A percentile compares a stretch with the other conserved stretches of the same genome.
Evolutionary conservation across 177 flowering plant genomes (phyloP).

Genomic region (Vitis hybrid): DNA sequence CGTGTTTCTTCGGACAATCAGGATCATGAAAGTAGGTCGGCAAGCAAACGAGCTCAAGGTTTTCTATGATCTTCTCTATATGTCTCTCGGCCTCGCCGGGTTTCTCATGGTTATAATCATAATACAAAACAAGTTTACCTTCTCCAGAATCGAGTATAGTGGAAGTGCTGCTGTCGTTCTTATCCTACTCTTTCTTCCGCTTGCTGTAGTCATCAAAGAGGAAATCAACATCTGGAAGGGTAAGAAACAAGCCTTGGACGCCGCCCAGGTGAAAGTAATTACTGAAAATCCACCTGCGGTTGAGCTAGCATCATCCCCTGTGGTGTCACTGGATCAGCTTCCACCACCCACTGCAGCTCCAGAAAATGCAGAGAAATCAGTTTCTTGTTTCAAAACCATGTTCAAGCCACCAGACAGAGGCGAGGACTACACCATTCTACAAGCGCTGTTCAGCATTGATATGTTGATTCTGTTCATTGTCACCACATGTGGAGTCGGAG

Average conservation of each 20-base stretch:
- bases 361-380: background rate
- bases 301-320: background rate
- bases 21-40: slow-evolving; percentile 30
- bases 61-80: slow-evolving; percentile 29
- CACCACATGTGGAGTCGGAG: slow-evolving; percentile 37
- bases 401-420: slow-evolving; percentile 41
- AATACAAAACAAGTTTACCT: slow-evolving; percentile 23
- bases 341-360: background rate
- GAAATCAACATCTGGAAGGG: slow-evolving; percentile 17
- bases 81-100: slow-evolving; percentile 38
- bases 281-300: slow-evolving; percentile 6
- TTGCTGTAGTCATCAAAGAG: slow-evolving; percentile 24
- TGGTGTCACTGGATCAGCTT: background rate
- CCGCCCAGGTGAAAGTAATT: background rate
- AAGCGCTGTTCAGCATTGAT: slow-evolving; percentile 47
- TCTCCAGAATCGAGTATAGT: slow-evolving; percentile 24
- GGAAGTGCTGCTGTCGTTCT: slow-evolving; percentile 24
- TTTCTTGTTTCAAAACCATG: slow-evolving; percentile 23
- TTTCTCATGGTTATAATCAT: slow-evolving; percentile 37
- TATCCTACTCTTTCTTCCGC: slow-evolving; percentile 26
- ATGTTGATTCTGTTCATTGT: slow-evolving; percentile 38
- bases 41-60: slow-evolving; percentile 32
- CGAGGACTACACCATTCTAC: slow-evolving; percentile 47
- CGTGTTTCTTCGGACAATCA: slow-evolving; percentile 35
- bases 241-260: slow-evolving; percentile 4